Conservation (phyloP, 257 asterid species). For the Gardenia jasminoides region DNA sequence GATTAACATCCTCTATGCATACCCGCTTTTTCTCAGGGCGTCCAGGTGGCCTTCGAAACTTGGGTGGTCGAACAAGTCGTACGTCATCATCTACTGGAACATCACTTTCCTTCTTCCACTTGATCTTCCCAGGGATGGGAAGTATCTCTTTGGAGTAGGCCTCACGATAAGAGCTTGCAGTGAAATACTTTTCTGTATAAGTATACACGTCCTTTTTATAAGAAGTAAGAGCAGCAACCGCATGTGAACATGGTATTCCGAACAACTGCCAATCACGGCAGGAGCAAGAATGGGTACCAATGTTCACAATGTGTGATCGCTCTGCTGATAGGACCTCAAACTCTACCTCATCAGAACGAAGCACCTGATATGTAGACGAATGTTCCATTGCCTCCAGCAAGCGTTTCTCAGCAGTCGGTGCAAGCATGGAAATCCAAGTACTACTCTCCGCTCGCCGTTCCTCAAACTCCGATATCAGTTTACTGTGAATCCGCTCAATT, state of each 20-base stretch:
- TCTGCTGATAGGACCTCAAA: conserved; percentile 69
- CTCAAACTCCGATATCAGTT: conserved; percentile 47
- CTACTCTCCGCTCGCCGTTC: conserved; percentile 42
- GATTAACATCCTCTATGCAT: conserved; percentile 59
- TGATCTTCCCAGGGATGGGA: conserved; percentile 50
- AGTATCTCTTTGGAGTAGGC: conserved; percentile 45
- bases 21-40: conserved; percentile 71
- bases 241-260: conserved; percentile 77
- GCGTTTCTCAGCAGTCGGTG: conserved; percentile 63
- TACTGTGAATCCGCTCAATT: conserved; percentile 54
- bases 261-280: conserved; percentile 73
- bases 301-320: conserved; percentile 64
- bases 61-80: conserved; percentile 60
- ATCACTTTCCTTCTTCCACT: conserved; percentile 45
- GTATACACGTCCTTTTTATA: conserved; percentile 55
- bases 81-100: conserved; percentile 29
- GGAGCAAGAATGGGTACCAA: conserved; percentile 48
- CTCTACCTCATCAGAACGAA: conserved; percentile 70
- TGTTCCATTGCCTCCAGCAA: conserved; percentile 42
- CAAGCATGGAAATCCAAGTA: conserved; percentile 58
- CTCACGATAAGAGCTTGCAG: conserved; percentile 43
- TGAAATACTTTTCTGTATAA: conserved; percentile 46
- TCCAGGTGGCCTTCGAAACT: conserved; percentile 68
- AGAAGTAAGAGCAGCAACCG: conserved; percentile 58
- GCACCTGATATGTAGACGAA: conserved; percentile 58